Base-by-base conservation (phyloP, 805 yeast species). In the Blastobotrys mokoenaii region DNA sequence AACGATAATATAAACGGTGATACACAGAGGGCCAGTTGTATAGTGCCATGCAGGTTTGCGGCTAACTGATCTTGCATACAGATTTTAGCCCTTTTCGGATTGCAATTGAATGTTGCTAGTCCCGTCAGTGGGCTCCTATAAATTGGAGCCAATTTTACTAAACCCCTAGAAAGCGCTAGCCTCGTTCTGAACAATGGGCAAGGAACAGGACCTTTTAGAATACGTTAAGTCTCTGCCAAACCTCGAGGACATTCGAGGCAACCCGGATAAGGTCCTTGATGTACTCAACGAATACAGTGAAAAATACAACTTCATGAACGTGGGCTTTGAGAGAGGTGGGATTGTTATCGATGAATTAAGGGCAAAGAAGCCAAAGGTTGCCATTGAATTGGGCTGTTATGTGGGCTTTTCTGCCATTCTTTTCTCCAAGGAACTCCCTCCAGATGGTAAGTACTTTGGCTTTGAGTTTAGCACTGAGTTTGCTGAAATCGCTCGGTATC, bases 401-500 rank as follows among this genome's bases (percentile, higher is more conserved):
- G 25, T 40, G 15, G 54, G 52, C 15, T 51, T 40, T 35, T 41
- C 48, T 11, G 36, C 53, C 11, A 47, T 49, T 12, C 22, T 38
- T 32, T 30, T 51, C 11, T 48, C 52, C 7, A 41, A 38, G 11
- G 48, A 35, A 12, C 38, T 50, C 16, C 54, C 52, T 2, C 41
- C 33, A 9, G 41, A 30, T 22, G 51, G 49, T 5, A 44, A 44
- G 20, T 27, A 44, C 12, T 34, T 16, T 12, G 46, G 47, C 15
- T 34, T 51, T 16, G 54, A 51, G 30, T 36, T 38, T 27, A 32
- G 42, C 31, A 41, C 44, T 5, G 33, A 46, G 27, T 44, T 37
- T 31, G 54, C 54, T 11, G 37, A 44, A 7, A 48, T 51, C 14
- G 54, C 54, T n/a, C 18, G 32, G 18, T 36, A 44, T 17, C 41